Evolutionary conservation across 441 rosid species (phyloP).

Genomic region (Bruguiera hainesii): DNA sequence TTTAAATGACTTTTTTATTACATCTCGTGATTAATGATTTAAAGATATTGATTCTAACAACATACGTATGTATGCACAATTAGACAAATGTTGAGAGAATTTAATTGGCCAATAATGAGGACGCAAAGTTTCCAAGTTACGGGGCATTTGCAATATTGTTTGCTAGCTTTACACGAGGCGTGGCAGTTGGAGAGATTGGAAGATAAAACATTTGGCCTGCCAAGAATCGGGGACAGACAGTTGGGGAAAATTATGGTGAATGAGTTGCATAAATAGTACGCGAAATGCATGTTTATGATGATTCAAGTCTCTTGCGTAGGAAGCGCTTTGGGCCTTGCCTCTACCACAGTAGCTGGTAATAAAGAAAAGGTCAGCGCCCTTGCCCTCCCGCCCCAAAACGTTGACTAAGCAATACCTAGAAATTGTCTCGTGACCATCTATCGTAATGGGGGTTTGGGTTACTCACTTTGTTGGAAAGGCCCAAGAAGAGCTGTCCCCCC

Average conservation of each 20-base stretch:
- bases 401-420: too few relatives aligned
- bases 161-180: slow-evolving; percentile 46
- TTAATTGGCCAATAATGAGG: slow-evolving; percentile 26
- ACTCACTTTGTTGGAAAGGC: slow-evolving; percentile 59
- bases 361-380: slow-evolving; percentile 46
- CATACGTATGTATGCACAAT: slow-evolving; percentile 37
- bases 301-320: slow-evolving; percentile 42
- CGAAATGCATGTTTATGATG: slow-evolving; percentile 53
- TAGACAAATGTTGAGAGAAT: slow-evolving; percentile 38
- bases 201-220: slow-evolving; percentile 82
- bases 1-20: too few relatives aligned
- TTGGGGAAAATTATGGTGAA: slow-evolving; percentile 53
- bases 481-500: slow-evolving; percentile 65
- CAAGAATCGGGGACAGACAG: slow-evolving; percentile 60
- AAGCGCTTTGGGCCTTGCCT: slow-evolving; percentile 64
- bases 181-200: slow-evolving; percentile 49
- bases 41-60: background rate
- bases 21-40: too few relatives aligned
- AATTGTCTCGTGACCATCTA: too few relatives aligned
- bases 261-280: slow-evolving; percentile 31
- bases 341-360: slow-evolving; percentile 48
- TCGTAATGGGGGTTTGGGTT: background rate
- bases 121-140: slow-evolving; percentile 52
- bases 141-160: slow-evolving; percentile 68
- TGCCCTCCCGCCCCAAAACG: background rate